Conservation (phyloP, 2,329 filamentous ascomycete species). For the Pestalotiopsis sp. region DNA sequence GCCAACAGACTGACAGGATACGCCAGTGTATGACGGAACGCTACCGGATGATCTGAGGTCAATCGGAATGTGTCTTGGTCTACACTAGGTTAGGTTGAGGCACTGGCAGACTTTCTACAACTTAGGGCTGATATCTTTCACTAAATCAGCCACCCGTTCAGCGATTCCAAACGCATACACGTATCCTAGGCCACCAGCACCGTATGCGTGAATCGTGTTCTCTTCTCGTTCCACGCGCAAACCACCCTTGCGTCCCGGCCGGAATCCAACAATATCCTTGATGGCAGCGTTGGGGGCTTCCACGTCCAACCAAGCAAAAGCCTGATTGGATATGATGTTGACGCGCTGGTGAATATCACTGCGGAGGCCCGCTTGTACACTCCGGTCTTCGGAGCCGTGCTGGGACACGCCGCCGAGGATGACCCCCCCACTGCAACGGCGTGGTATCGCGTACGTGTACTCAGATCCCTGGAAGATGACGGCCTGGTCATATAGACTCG, state of each 20-base stretch:
- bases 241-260: neutral
- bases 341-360: neutral
- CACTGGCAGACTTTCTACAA: neutral
- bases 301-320: neutral
- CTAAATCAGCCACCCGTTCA: neutral
- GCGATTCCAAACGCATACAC: conserved; percentile 1
- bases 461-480: neutral
- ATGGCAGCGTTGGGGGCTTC: neutral
- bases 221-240: neutral
- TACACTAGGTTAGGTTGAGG: neutral
- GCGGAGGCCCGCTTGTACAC: neutral
- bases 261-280: neutral
- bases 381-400: neutral
- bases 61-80: too few species aligned
- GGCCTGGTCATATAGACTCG: neutral
- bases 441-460: neutral
- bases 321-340: neutral
- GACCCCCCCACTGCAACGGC: neutral
- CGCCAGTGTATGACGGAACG: too few species aligned
- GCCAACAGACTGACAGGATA: too few species aligned
- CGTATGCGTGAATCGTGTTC: neutral
- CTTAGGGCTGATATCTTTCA: neutral
- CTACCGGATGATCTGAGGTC: too few species aligned
- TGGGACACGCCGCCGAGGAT: neutral
- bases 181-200: neutral